Conservation (phyloP, 1,284 basidiomycete species). For the Trichosporon sp. region DNA sequence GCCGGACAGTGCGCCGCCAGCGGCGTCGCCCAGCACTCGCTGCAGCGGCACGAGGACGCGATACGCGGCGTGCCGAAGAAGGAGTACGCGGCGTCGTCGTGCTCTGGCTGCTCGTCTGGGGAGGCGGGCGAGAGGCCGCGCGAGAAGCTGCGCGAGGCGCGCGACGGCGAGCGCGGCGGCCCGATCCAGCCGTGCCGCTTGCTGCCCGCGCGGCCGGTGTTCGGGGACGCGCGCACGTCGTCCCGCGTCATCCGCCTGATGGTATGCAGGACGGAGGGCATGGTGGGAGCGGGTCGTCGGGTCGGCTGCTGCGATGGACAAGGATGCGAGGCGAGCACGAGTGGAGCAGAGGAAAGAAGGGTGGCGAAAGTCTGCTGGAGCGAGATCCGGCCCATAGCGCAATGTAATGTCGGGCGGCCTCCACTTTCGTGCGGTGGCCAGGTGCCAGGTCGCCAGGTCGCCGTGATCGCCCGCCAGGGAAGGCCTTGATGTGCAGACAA, state of each 20-base stretch:
- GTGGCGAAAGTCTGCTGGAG: neutral
- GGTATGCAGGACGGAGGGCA: constrained; percentile 2
- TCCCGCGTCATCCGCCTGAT: neutral
- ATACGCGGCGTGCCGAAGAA: neutral
- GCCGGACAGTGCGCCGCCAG: neutral
- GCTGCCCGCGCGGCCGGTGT: neutral
- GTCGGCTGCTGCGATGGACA: neutral
- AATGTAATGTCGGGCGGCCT: neutral
- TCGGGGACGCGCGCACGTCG: neutral
- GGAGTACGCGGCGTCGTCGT: neutral
- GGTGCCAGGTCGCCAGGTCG: neutral
- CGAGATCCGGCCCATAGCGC: neutral
- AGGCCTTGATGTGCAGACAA: neutral
- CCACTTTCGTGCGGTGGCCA: neutral
- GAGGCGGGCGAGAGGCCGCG: neutral
- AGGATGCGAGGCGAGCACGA: neutral
- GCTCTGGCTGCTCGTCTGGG: neutral
- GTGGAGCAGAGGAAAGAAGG: neutral
- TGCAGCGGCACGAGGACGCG: neutral
- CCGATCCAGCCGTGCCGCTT: neutral
- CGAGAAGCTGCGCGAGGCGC: too few relatives aligned
- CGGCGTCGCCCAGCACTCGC: neutral
- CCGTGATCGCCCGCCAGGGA: neutral
- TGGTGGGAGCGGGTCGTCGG: neutral
- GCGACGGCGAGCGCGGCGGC: neutral